A percentile compares a stretch with the other conserved stretches of the same genome.
Conservation (phyloP, 345 rosid genomes). For the Microcos paniculata region DNA sequence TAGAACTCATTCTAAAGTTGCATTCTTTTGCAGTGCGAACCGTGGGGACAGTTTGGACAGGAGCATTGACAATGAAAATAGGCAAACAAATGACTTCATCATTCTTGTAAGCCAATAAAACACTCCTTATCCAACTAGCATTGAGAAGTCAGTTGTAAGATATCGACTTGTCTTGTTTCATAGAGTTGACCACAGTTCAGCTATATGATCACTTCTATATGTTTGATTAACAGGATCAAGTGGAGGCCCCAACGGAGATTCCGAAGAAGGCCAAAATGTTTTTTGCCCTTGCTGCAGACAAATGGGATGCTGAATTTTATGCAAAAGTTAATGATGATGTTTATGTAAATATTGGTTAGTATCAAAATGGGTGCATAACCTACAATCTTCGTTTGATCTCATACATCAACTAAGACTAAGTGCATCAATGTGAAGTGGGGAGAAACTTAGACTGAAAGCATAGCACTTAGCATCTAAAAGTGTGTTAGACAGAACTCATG, state of each 20-base stretch:
- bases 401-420: neutral
- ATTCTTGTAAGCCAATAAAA: conserved; percentile 54
- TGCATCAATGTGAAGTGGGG: neutral
- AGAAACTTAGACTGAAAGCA: neutral
- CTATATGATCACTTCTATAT: conserved; percentile 7
- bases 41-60: conserved; percentile 62
- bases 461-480: neutral
- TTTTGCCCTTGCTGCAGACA: conserved; percentile 62
- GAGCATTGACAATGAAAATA: conserved; percentile 61
- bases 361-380: neutral
- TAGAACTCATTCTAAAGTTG: conserved; percentile 11
- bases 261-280: conserved; percentile 59
- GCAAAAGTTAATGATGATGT: conserved; percentile 79
- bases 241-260: conserved; percentile 59
- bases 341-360: conserved; percentile 73
- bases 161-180: conserved; percentile 8
- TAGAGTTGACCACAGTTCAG: conserved; percentile 2
- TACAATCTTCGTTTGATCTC: neutral
- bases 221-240: conserved; percentile 51
- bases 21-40: conserved; percentile 55
- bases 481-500: too few species aligned
- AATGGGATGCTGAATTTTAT: conserved; percentile 83
- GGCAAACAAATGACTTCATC: conserved; percentile 60
- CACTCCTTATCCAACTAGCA: conserved; percentile 1
- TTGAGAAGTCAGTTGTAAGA: conserved; percentile 5